These are phyloP conservation scores for Secale cereale DNA, from an alignment of 176 grass and related monocot species.

Conservation along the genomic window DNA sequence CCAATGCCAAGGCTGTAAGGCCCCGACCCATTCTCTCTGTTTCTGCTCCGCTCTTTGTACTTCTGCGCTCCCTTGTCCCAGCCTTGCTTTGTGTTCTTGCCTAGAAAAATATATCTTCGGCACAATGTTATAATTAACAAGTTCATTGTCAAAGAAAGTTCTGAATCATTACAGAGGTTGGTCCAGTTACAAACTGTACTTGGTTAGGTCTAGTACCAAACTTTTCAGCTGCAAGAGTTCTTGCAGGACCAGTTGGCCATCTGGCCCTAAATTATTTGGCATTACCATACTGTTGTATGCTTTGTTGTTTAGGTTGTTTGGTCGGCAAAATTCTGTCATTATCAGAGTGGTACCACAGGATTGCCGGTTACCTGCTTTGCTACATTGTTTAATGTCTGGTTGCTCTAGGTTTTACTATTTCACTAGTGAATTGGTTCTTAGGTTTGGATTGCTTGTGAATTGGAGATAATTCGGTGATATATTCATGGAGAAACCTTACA, in stretches of 20 bases:
- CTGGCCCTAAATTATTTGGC: background rate
- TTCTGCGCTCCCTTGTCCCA: background rate
- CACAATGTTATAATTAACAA: background rate
- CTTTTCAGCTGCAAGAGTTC: background rate
- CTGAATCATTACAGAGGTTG: background rate
- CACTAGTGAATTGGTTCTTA: slow-evolving; percentile 10
- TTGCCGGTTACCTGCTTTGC: background rate
- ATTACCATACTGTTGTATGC: background rate
- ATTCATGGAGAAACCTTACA: background rate
- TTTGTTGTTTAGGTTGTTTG: slow-evolving; percentile 30
- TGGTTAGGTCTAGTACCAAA: background rate
- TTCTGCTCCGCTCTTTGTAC: slow-evolving; percentile 12
- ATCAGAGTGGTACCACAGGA: background rate
- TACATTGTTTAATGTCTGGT: background rate
- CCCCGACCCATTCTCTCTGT: background rate
- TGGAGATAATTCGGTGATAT: background rate
- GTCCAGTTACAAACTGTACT: background rate
- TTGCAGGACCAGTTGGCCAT: background rate
- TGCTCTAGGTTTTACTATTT: background rate
- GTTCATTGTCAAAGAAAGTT: background rate
- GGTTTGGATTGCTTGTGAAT: slow-evolving; percentile 7
- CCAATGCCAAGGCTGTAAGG: slow-evolving; percentile 55
- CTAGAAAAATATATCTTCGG: background rate
- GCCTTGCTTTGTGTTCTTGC: background rate
- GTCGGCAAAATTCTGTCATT: slow-evolving; percentile 4